phyloP scores from a whole-genome alignment of 352 stramenopile species.

The Pythium dissotocum region DNA sequence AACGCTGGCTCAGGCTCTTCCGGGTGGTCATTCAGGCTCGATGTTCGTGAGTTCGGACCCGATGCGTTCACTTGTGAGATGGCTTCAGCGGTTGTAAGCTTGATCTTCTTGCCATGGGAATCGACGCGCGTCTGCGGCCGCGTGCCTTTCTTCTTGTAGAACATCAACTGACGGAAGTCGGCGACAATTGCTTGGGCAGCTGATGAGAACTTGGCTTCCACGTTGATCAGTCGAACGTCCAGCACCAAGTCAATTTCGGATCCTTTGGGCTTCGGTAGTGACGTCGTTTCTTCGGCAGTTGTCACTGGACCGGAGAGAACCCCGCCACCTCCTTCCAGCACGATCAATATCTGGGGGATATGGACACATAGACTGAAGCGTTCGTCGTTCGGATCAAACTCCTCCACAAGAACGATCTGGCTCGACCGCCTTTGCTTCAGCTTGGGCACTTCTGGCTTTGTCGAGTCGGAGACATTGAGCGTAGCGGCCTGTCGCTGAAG shows the following conservation, averaged over 20 bases:
- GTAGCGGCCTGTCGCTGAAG: constrained; percentile 22
- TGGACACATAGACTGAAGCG: constrained; percentile 56
- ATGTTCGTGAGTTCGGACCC: constrained; percentile 19
- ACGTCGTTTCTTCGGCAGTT: not conserved
- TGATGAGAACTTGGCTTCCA: constrained; percentile 69
- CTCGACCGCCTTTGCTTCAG: constrained; percentile 1
- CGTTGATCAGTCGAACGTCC: constrained; percentile 53
- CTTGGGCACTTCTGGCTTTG: not conserved
- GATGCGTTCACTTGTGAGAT: constrained; percentile 42
- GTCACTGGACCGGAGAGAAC: not conserved
- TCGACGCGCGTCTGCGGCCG: constrained; percentile 3
- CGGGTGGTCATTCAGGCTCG: constrained; percentile 21
- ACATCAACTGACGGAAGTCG: constrained; percentile 42
- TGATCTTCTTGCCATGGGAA: constrained; percentile 33
- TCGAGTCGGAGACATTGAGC: constrained; percentile 3
- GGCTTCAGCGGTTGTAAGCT: constrained; percentile 33
- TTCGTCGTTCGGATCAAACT: constrained; percentile 69
- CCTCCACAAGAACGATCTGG: constrained; percentile 5
- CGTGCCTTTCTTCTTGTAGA: constrained; percentile 44
- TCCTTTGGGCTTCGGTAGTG: not conserved
- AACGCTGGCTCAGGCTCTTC: constrained; percentile 48
- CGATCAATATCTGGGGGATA: constrained; percentile 66
- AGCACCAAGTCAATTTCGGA: constrained; percentile 62
- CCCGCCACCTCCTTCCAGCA: constrained; percentile 50
- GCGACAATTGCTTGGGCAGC: constrained; percentile 47